A percentile compares a stretch with the other conserved stretches of the same genome.
Conservation (phyloP, 305 asterid species). For the Fraxinus albicans region DNA sequence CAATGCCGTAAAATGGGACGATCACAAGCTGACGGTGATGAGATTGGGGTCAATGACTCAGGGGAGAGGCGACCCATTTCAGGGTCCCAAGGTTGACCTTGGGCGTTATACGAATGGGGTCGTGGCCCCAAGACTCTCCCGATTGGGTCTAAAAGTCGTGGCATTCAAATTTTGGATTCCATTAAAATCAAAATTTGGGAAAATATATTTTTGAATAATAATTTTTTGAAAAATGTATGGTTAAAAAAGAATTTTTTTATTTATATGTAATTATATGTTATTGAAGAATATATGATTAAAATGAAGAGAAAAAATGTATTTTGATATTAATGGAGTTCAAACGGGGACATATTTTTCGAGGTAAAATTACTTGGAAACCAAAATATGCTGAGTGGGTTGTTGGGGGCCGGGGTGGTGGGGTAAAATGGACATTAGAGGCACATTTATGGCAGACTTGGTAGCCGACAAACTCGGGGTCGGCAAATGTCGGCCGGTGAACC, state of each 20-base stretch:
- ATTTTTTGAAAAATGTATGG: too few relatives aligned
- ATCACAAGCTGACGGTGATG: neutral
- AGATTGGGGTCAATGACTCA: neutral
- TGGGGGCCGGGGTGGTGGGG: constrained; percentile 9
- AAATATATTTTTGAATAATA: too few relatives aligned
- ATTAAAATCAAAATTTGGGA: too few relatives aligned
- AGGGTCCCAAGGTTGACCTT: neutral
- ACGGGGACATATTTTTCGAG: too few relatives aligned
- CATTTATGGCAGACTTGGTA: constrained; percentile 37
- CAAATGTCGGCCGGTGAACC: constrained; percentile 76
- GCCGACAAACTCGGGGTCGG: constrained; percentile 76
- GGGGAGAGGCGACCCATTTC: neutral
- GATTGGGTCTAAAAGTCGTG: too few relatives aligned
- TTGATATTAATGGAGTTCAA: too few relatives aligned
- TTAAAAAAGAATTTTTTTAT: too few relatives aligned
- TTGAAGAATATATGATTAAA: too few relatives aligned
- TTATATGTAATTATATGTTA: too few relatives aligned
- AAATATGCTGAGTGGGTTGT: neutral
- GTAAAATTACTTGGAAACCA: neutral
- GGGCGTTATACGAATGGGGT: neutral
- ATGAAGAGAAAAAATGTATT: too few relatives aligned
- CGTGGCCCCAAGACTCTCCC: too few relatives aligned
- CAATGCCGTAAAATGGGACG: neutral
- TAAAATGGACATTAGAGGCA: constrained; percentile 26
- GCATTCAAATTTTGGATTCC: too few relatives aligned